Base-by-base conservation (phyloP, 2,329 filamentous ascomycete species). In the Epichloe aotearoae region DNA sequence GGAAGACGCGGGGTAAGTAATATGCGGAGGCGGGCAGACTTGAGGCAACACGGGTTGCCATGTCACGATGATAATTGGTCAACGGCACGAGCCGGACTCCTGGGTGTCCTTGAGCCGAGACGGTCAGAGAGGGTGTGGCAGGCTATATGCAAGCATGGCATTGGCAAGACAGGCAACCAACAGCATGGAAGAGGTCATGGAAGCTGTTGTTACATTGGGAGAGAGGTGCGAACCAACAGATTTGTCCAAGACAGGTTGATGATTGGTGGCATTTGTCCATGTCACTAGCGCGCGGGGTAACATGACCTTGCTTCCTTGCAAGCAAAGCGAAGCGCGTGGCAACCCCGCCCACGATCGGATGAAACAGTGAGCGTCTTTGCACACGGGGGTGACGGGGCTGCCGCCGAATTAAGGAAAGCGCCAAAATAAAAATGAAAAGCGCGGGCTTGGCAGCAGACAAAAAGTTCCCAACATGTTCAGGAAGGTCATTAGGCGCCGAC, bases 371-470 rank as follows among this genome's bases (percentile, higher is more conserved):
- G 23, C 23, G 23, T 26, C 23, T 26, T 26, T 26, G 23, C 5
- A 26, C 23, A 26, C 23, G 23, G 23, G 20, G 23, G 26, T 10
- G 26, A 30, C 26, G 7, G 26, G 26, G 26, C 26, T 30, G 26
- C 26, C 26, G 26, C 26, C 26, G 26, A 30, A 30, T 38, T 38
- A 3, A 10, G 30, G 30, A 30, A 30, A 11, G 30, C 37, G 37
- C 37, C 37, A 38, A 19, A 19, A 19, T 19, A 37, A 34, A 23
- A 23, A 6, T 19, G 2, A 19, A 19, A 19, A 3, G 40, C 19
- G 30, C 43, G 19, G 23, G 20, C 52, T 53, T 51, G 52, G 52
- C 49, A 37, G 45, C 39, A 34, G 41, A 26, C 43, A 49, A 49
- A 53, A 53, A 42, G 52, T 53, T 40, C 51, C 45, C 15, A n/a